Base-by-base conservation (phyloP, 768 basidiomycete genomes). In the Auricularia cornea region DNA sequence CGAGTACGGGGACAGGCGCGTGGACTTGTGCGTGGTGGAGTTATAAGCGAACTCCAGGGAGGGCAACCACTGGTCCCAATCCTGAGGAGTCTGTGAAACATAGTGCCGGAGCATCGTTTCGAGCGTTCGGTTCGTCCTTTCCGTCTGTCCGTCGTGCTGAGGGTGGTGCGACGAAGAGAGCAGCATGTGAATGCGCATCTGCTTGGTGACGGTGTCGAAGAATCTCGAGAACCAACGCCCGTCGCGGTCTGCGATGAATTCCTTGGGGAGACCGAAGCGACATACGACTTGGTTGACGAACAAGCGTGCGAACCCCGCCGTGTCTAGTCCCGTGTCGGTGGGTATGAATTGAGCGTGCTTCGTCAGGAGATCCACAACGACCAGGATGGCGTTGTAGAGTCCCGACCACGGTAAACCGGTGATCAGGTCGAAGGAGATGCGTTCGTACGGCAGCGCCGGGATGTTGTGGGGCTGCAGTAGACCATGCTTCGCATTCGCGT, bases 1-100 rank as follows among this genome's bases (percentile, higher is more conserved):
- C 31, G 71, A 78, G 70, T 79, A 79, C 2, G 77, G 79, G 12
- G 76, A 71, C 59, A 71, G 66, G 32, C 70, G 62, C 35, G 76
- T 79, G 1, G 77, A 73, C 1, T 70, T 32, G 60, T 76, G 75
- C 3, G 64, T 62, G 30, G 66, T 44, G 54, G 78, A 77, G 64
- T 81, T 81, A 69, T 73, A 77, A 0, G 71, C 66, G 64, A 81
- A 81, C 65, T 81, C 75, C 3, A 76, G 75, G 12, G 79, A 65
- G 0, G 77, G 72, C 0, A 81, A 70, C 40, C 71, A 74, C 23
- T 76, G 72, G 4, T 72, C 72, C 79, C 78, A 80, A 61, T 80
- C 69, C 59, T 80, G 75, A 62, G 80, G 81, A 69, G 72, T 64
- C 76, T 51, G 44, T 44, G 2, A 16, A 20, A 60, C 59, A 23